Evolutionary conservation across 441 rosid genomes (phyloP).

Genomic region (Gossypium schwendimanii): DNA sequence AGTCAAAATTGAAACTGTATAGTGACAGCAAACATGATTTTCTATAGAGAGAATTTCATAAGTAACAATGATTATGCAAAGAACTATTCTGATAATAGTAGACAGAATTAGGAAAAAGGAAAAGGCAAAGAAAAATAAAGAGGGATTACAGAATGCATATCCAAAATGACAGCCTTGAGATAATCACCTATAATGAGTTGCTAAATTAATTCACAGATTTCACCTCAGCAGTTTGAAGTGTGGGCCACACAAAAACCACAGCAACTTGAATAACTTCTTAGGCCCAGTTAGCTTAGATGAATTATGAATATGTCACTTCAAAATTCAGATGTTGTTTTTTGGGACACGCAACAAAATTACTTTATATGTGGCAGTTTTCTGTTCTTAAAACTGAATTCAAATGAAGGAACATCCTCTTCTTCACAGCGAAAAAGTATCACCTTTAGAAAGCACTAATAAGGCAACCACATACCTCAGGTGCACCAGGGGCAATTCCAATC

Average conservation of each 20-base stretch:
- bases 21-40: background rate
- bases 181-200: background rate
- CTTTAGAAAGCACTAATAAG: too few species aligned
- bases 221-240: background rate
- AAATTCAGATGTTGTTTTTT: background rate
- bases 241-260: background rate
- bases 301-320: background rate
- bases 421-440: background rate
- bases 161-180: background rate
- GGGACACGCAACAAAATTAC: background rate
- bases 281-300: background rate
- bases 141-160: background rate
- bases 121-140: conserved; percentile 1
- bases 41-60: background rate
- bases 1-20: background rate
- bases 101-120: background rate
- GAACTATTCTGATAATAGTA: background rate
- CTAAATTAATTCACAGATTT: background rate
- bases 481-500: conserved; percentile 97
- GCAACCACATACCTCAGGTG: conserved; percentile 73
- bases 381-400: background rate
- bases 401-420: background rate
- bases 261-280: background rate
- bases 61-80: background rate
- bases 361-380: background rate